Evolutionary conservation across 768 basidiomycete species (phyloP).

Genomic region (Tephrocybe sp.): DNA sequence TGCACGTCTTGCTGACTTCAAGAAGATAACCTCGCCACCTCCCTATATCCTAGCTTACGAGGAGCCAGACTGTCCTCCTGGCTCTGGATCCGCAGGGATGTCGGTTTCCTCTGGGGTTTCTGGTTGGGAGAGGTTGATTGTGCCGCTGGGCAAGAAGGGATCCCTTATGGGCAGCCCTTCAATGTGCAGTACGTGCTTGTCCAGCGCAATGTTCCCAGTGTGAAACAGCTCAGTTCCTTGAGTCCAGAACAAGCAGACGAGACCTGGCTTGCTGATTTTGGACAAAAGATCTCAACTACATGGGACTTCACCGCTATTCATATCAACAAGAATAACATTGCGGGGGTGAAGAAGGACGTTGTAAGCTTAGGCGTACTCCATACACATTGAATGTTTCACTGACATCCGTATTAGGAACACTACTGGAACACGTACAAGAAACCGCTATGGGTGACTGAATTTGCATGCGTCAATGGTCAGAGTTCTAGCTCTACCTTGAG

Average conservation of each 20-base stretch:
- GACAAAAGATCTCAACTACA: constrained; percentile 33
- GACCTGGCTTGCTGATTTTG: constrained; percentile 44
- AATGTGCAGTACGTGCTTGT: constrained; percentile 44
- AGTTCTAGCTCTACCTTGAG: background rate
- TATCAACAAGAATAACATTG: constrained; percentile 47
- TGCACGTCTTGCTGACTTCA: constrained; percentile 35
- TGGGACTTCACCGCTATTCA: constrained; percentile 51
- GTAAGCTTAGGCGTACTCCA: constrained; percentile 22
- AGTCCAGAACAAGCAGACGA: constrained; percentile 45
- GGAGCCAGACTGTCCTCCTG: constrained; percentile 46
- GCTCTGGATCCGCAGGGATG: constrained; percentile 46
- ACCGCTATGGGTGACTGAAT: constrained; percentile 50
- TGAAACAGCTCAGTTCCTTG: background rate
- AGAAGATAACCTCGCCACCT: constrained; percentile 32
- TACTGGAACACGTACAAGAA: constrained; percentile 42
- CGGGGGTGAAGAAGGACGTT: constrained; percentile 42
- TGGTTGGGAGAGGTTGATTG: constrained; percentile 41
- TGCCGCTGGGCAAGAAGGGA: constrained; percentile 39
- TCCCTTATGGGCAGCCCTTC: constrained; percentile 44
- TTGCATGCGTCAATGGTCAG: constrained; percentile 47
- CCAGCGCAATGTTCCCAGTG: background rate
- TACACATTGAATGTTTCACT: background rate
- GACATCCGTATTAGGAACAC: constrained; percentile 31
- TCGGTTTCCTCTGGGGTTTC: constrained; percentile 38
- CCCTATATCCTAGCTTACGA: constrained; percentile 45